A percentile compares a stretch with the other conserved stretches of the same genome.
phyloP scores from a whole-genome alignment of 2,329 filamentous ascomycete genomes.

The Thelonectria discophora region DNA sequence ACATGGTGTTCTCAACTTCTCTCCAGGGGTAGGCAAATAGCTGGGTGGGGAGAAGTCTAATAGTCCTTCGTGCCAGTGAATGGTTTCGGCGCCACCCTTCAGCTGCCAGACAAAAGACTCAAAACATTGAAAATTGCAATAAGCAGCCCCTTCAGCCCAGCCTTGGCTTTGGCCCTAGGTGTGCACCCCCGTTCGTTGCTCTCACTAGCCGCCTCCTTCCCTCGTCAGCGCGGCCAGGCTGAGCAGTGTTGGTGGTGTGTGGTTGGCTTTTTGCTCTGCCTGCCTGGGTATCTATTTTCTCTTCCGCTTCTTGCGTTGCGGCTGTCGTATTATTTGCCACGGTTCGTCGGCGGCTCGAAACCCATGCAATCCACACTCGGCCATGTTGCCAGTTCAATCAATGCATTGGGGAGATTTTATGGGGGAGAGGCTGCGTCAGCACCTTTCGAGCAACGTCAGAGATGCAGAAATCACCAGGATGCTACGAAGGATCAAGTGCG shows the following conservation, averaged over 20 bases:
- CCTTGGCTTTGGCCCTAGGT: constrained; percentile 1
- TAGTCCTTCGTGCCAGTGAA: constrained; percentile 18
- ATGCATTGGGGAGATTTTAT: neutral
- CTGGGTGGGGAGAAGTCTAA: constrained; percentile 31
- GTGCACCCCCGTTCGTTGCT: neutral
- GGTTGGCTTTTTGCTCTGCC: neutral
- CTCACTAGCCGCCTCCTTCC: constrained; percentile 12
- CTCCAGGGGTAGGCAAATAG: constrained; percentile 30
- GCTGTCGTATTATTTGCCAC: constrained; percentile 26
- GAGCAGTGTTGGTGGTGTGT: neutral
- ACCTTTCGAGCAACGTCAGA: constrained; percentile 30
- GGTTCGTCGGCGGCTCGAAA: constrained; percentile 31
- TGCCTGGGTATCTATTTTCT: neutral
- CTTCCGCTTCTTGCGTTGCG: constrained; percentile 20
- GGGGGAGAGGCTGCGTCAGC: constrained; percentile 34
- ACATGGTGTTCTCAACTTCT: constrained; percentile 4
- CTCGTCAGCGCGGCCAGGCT: neutral
- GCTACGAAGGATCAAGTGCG: constrained; percentile 29
- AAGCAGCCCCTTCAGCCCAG: neutral
- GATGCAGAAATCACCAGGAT: constrained; percentile 38
- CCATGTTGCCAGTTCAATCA: neutral
- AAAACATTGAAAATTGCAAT: constrained; percentile 8
- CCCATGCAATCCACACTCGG: constrained; percentile 27
- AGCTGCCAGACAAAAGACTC: constrained; percentile 2
- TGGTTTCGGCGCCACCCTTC: constrained; percentile 18